Conservation (phyloP, 2,329 filamentous ascomycete genomes). For the Scytalidium lignicola region DNA sequence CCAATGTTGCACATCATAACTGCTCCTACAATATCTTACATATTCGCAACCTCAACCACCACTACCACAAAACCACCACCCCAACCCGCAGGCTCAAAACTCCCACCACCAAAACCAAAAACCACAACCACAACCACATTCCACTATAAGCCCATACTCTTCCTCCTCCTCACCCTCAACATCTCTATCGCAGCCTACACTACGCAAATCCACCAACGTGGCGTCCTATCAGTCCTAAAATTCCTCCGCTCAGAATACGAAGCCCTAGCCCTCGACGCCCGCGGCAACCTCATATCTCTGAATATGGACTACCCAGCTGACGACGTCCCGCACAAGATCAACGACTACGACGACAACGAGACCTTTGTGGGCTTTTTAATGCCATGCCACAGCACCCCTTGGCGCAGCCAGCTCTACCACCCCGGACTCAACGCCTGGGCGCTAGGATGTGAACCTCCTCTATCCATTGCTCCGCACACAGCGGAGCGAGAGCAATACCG, state of each 20-base stretch:
- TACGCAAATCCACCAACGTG: slow-evolving; percentile 72
- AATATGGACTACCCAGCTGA: slow-evolving; percentile 11
- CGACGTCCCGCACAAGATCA: slow-evolving; percentile 4
- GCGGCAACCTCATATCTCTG: slow-evolving; percentile 24
- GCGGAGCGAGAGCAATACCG: slow-evolving; percentile 63
- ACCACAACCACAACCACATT: slow-evolving; percentile 27
- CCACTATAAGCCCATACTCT: slow-evolving; percentile 51
- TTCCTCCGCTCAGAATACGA: slow-evolving; percentile 75
- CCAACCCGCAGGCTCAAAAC: slow-evolving; percentile 7
- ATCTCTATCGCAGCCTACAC: slow-evolving; percentile 67
- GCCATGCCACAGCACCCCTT: slow-evolving; percentile 94
- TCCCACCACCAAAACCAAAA: slow-evolving; percentile 20
- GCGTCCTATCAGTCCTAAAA: slow-evolving; percentile 66
- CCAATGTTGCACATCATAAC: slow-evolving; percentile 80
- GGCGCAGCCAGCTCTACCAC: slow-evolving; percentile 82
- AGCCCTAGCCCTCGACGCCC: slow-evolving; percentile 41
- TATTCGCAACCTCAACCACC: slow-evolving; percentile 45
- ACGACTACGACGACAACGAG: slow-evolving; percentile 27
- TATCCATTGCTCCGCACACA: slow-evolving; percentile 56
- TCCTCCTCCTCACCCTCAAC: slow-evolving; percentile 59
- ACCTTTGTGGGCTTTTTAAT: slow-evolving; percentile 78
- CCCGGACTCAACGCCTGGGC: slow-evolving; percentile 74
- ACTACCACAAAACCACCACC: background rate
- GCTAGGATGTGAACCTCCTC: slow-evolving; percentile 82
- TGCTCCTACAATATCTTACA: slow-evolving; percentile 59